phyloP scores from a whole-genome alignment of 2,329 filamentous ascomycete genomes.

The Apiospora pterosperma region DNA sequence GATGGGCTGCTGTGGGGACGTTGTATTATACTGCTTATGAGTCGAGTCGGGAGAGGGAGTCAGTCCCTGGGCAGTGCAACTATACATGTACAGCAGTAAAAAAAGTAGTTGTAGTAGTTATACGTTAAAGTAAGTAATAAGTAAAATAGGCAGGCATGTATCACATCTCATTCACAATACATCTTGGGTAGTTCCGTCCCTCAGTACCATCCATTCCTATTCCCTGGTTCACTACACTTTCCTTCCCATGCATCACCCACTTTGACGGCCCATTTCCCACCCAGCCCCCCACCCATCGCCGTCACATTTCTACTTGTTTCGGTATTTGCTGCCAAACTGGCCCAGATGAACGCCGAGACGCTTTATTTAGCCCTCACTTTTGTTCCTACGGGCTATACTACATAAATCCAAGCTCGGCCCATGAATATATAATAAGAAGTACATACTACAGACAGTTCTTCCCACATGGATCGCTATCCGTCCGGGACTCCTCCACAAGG shows the following conservation, averaged over 20 bases:
- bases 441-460: not conserved
- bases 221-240: not conserved
- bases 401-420: not conserved
- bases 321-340: not conserved
- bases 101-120: too few relatives aligned
- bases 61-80: not conserved
- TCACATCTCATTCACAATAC: not conserved
- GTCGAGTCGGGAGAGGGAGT: not conserved
- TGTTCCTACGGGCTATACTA: not conserved
- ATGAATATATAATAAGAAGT: not conserved
- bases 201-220: not conserved
- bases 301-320: not conserved
- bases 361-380: not conserved
- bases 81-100: too few relatives aligned
- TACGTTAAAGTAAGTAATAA: too few relatives aligned
- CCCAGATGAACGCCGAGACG: not conserved
- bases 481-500: not conserved
- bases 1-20: too few relatives aligned
- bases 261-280: not conserved
- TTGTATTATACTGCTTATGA: slow-evolving; percentile 3
- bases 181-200: not conserved
- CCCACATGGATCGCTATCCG: not conserved
- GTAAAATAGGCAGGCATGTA: not conserved
- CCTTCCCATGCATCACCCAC: not conserved
- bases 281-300: not conserved